Conservation (phyloP, 2,329 filamentous ascomycete genomes). For the Sporothrix dimorphospora region DNA sequence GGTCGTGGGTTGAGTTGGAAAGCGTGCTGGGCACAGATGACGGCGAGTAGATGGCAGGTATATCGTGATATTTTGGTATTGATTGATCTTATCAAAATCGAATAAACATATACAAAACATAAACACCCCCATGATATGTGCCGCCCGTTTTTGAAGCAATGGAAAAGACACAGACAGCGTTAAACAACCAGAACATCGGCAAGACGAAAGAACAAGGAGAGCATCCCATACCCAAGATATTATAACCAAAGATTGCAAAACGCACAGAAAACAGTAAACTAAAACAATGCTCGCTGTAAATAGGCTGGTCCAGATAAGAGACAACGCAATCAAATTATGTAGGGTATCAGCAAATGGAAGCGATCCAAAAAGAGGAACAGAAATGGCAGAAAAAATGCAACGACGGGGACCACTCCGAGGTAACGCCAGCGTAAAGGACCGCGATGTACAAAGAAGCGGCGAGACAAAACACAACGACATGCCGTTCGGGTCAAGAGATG, state of each 20-base stretch:
- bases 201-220: background rate
- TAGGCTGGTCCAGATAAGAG: background rate
- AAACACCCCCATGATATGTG: background rate
- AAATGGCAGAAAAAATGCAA: background rate
- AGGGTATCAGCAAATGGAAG: constrained; percentile 12
- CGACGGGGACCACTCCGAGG: background rate
- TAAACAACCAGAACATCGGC: background rate
- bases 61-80: background rate
- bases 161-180: background rate
- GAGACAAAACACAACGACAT: background rate
- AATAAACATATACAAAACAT: background rate
- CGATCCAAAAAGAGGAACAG: background rate
- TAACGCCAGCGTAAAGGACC: background rate
- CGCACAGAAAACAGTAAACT: background rate
- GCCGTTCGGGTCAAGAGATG: background rate
- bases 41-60: background rate
- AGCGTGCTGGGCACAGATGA: constrained; percentile 25
- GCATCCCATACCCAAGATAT: background rate
- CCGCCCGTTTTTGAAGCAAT: background rate
- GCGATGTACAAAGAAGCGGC: background rate
- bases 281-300: background rate
- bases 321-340: background rate
- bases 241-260: background rate
- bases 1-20: constrained; percentile 29
- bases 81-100: background rate